Evolutionary conservation across 495 filamentous ascomycete genomes (phyloP).

Genomic region (Penicillium arizonense): DNA sequence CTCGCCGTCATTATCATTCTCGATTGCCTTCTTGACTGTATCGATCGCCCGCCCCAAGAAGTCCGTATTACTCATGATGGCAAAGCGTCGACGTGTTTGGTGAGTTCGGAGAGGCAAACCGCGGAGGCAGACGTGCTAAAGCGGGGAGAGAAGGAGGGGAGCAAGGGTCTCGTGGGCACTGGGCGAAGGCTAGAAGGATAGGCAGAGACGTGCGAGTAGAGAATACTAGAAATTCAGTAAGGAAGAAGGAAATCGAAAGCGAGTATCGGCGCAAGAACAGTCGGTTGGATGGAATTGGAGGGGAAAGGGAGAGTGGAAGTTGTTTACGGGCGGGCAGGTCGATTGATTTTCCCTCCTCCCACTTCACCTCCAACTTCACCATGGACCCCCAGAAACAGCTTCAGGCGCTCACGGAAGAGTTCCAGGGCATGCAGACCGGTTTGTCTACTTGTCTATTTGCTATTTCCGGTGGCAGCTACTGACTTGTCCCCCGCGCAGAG

Average conservation of each 20-base stretch:
- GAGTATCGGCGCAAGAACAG: conserved; percentile 1
- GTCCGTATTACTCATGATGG: conserved; percentile 90
- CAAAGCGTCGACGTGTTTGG: neutral
- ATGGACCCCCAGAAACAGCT: conserved; percentile 65
- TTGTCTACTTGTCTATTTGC: conserved; percentile 7
- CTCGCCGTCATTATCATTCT: conserved; percentile 89
- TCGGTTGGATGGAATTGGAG: conserved; percentile 20
- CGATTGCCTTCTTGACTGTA: conserved; percentile 94
- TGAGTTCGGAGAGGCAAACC: conserved; percentile 17
- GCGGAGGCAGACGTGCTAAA: conserved; percentile 22
- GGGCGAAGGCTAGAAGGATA: conserved; percentile 17
- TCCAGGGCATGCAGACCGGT: conserved; percentile 83
- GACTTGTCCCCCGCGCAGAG: conserved; percentile 49
- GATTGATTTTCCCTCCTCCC: conserved; percentile 26
- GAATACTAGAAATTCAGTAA: neutral
- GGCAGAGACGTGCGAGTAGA: neutral
- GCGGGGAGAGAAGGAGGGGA: conserved; percentile 22
- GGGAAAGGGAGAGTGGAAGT: conserved; percentile 15
- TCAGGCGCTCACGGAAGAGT: conserved; percentile 83
- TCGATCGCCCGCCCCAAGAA: conserved; percentile 95
- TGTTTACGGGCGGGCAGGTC: conserved; percentile 29
- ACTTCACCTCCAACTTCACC: conserved; percentile 22
- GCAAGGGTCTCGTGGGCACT: conserved; percentile 11
- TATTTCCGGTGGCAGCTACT: conserved; percentile 6
- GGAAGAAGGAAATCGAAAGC: conserved; percentile 2